Conservation (phyloP, 805 yeast genomes). For the Wickerhamiella shivajii region DNA sequence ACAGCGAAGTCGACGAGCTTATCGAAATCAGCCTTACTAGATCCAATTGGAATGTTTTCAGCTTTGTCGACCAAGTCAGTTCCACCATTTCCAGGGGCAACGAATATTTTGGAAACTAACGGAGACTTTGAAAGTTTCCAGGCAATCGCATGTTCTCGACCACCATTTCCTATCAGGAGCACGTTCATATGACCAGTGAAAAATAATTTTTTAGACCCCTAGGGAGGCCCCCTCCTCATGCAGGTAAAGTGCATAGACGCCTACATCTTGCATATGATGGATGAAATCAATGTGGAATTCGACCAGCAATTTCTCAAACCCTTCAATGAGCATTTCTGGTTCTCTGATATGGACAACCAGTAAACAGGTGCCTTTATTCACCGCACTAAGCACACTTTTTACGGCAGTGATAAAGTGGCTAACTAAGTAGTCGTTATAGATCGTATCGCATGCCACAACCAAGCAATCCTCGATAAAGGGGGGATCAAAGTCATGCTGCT, state of each 20-base stretch:
- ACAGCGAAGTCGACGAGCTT: constrained; percentile 60
- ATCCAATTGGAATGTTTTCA: constrained; percentile 53
- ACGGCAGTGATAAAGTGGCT: constrained; percentile 13
- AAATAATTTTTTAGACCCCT: too few relatives aligned
- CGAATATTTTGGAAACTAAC: constrained; percentile 56
- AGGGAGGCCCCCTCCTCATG: too few relatives aligned
- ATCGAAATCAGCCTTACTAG: constrained; percentile 52
- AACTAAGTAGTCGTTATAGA: constrained; percentile 16
- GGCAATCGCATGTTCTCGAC: constrained; percentile 94
- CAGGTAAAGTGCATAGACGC: too few relatives aligned
- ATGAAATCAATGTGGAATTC: too few relatives aligned
- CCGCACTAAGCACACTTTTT: constrained; percentile 7
- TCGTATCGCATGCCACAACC: constrained; percentile 17
- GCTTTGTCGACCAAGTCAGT: constrained; percentile 40
- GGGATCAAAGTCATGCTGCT: constrained; percentile 11
- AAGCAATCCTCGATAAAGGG: constrained; percentile 4
- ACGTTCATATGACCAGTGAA: constrained; percentile 44
- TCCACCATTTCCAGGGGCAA: constrained; percentile 98
- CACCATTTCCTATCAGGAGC: constrained; percentile 91
- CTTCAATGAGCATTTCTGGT: constrained; percentile 6
- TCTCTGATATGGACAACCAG: constrained; percentile 14
- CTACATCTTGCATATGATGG: too few relatives aligned
- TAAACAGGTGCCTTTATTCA: constrained; percentile 3
- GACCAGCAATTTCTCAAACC: constrained; percentile 6
- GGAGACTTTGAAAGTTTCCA: constrained; percentile 80